A percentile compares a stretch with the other conserved stretches of the same genome.
Evolutionary conservation across 371 early-diverging fungal genomes (phyloP).

Genomic region (Sporodiniella umbellata): DNA sequence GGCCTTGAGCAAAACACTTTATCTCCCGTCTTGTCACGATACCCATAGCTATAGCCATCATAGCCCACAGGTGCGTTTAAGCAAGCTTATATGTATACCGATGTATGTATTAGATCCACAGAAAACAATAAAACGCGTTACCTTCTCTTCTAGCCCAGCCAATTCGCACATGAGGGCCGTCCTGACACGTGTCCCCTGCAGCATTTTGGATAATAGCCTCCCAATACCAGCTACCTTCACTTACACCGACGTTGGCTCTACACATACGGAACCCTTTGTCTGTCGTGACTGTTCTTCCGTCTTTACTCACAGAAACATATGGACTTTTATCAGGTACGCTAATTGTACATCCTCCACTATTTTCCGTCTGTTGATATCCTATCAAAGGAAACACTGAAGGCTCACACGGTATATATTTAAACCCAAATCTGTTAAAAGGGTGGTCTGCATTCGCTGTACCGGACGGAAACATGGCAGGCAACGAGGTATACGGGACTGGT

Average conservation of each 20-base stretch:
- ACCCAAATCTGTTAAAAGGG: slow-evolving; percentile 54
- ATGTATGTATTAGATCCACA: too few species aligned
- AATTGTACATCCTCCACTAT: slow-evolving; percentile 51
- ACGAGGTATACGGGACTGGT: slow-evolving; percentile 23
- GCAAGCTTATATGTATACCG: too few species aligned
- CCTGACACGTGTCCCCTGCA: slow-evolving; percentile 27
- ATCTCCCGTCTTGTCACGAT: slow-evolving; percentile 67
- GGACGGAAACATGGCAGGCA: slow-evolving; percentile 27
- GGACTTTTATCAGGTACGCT: slow-evolving; percentile 64
- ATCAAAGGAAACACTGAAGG: slow-evolving; percentile 50
- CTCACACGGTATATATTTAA: slow-evolving; percentile 63
- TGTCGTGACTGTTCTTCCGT: slow-evolving; percentile 59
- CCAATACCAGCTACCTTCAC: slow-evolving; percentile 69
- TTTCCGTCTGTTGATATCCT: slow-evolving; percentile 55
- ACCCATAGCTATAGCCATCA: slow-evolving; percentile 68
- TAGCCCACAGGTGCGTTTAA: slow-evolving; percentile 69
- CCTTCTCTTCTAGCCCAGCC: slow-evolving; percentile 72
- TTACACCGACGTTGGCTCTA: slow-evolving; percentile 64
- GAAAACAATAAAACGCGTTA: too few species aligned
- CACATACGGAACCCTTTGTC: slow-evolving; percentile 71
- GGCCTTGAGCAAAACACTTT: slow-evolving; percentile 60
- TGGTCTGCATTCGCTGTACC: slow-evolving; percentile 33
- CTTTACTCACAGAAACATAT: slow-evolving; percentile 59
- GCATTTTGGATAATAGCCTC: slow-evolving; percentile 57
- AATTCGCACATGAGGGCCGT: slow-evolving; percentile 65